These are phyloP conservation scores for Hypocreales sp. DNA, from an alignment of 2,329 filamentous ascomycete genomes.

Conservation along the genomic window DNA sequence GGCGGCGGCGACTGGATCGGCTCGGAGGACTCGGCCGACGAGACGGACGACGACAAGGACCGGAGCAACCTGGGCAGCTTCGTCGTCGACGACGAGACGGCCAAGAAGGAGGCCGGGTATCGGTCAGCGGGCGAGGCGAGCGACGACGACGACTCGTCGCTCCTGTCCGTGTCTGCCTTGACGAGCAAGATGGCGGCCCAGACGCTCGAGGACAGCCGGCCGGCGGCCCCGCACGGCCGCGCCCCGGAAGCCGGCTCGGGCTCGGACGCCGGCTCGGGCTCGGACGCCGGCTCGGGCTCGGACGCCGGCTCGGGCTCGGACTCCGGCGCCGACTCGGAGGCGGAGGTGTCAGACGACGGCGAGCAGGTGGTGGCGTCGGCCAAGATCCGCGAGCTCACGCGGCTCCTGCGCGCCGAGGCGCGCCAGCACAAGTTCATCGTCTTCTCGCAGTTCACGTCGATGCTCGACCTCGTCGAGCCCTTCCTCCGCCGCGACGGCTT, in stretches of 20 bases:
- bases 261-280: conserved; percentile 9
- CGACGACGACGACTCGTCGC: conserved; percentile 15
- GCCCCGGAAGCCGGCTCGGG: conserved; percentile 17
- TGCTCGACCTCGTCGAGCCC: conserved; percentile 91
- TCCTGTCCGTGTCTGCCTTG: conserved; percentile 18
- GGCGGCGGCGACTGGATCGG: conserved; percentile 69
- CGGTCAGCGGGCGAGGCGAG: conserved; percentile 9
- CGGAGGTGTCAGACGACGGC: conserved; percentile 12
- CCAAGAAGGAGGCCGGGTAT: conserved; percentile 16
- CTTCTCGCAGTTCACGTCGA: conserved; percentile 95
- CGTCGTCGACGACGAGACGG: conserved; percentile 33
- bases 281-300: conserved; percentile 22
- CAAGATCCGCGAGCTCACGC: conserved; percentile 77
- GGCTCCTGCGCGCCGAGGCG: conserved; percentile 66
- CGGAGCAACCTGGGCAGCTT: conserved; percentile 40
- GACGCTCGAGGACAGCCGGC: conserved; percentile 9
- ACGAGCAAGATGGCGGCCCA: conserved; percentile 21
- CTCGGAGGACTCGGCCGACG: conserved; percentile 49
- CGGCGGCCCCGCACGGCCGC: not conserved
- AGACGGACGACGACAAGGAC: conserved; percentile 37
- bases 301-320: too few relatives aligned
- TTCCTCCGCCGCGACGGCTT: conserved; percentile 65
- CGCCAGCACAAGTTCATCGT: conserved; percentile 90
- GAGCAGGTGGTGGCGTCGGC: conserved; percentile 53
- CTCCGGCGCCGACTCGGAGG: conserved; percentile 15